phyloP scores from a whole-genome alignment of 768 basidiomycete genomes.

The Artomyces pyxidatus region DNA sequence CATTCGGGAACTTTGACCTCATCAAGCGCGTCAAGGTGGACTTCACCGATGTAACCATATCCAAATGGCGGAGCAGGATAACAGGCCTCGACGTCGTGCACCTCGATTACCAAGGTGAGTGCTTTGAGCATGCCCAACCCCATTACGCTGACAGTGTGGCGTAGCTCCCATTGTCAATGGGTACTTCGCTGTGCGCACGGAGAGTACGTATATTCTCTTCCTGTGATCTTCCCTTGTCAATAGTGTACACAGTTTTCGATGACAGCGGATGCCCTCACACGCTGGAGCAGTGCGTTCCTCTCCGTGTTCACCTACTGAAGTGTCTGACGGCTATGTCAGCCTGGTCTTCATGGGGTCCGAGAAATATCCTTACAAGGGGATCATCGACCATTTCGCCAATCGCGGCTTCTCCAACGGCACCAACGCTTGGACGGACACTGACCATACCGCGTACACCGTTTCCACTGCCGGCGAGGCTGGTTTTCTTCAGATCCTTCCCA shows the following conservation, averaged over 20 bases:
- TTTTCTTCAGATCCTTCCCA: conserved; percentile 73
- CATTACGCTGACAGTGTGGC: conserved; percentile 1
- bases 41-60: conserved; percentile 72
- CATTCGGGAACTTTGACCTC: conserved; percentile 78
- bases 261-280: conserved; percentile 96
- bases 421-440: conserved; percentile 96
- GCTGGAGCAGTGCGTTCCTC: conserved; percentile 75
- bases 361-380: conserved; percentile 92
- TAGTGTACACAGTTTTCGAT: conserved; percentile 61
- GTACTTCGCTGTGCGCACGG: conserved; percentile 84
- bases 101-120: conserved; percentile 78
- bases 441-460: conserved; percentile 93
- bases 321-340: conserved; percentile 28
- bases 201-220: conserved; percentile 48
- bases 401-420: conserved; percentile 87
- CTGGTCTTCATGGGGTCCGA: conserved; percentile 94
- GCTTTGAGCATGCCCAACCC: neutral
- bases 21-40: conserved; percentile 68
- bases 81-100: conserved; percentile 90
- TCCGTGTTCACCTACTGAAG: neutral
- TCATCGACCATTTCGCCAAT: conserved; percentile 92
- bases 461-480: conserved; percentile 94
- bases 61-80: conserved; percentile 81
- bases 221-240: neutral
- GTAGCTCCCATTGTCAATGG: conserved; percentile 84